These are phyloP conservation scores for Stramenopiles sp. DNA, from an alignment of 352 stramenopile species.

Conservation along the genomic window DNA sequence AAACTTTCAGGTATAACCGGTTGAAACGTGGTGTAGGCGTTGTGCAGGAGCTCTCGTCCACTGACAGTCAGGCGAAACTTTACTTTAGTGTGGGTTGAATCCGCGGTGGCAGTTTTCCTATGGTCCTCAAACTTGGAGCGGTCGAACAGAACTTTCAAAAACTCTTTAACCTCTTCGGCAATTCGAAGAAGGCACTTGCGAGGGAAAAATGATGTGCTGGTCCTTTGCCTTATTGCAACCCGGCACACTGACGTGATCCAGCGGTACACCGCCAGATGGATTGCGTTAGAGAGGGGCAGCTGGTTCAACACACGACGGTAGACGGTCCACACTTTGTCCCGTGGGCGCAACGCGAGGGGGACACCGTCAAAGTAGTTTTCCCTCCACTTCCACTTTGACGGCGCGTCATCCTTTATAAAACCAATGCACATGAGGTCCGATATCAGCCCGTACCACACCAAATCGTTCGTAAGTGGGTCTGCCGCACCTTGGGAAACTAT, in stretches of 20 bases:
- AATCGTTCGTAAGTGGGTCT: neutral
- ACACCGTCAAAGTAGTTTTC: neutral
- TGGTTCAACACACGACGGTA: neutral
- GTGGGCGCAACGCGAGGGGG: neutral
- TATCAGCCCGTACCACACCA: neutral
- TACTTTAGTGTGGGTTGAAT: neutral
- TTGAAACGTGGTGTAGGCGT: neutral
- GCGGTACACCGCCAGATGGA: neutral
- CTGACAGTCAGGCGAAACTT: neutral
- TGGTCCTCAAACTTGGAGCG: neutral
- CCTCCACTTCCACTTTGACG: too few species aligned
- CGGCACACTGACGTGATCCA: neutral
- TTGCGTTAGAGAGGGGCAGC: neutral
- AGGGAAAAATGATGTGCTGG: too few species aligned
- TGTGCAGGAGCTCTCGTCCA: neutral
- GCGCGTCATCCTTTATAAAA: neutral
- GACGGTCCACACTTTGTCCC: neutral
- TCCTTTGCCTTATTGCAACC: neutral
- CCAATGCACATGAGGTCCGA: neutral
- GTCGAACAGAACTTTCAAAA: neutral
- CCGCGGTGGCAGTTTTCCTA: neutral
- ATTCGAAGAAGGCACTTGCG: neutral
- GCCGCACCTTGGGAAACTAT: neutral
- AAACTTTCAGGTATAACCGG: neutral
- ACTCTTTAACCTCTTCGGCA: neutral